A percentile compares a stretch with the other conserved stretches of the same genome.
Evolutionary conservation across 2,329 filamentous ascomycete species (phyloP).

Genomic region (Calonectria honghensis): DNA sequence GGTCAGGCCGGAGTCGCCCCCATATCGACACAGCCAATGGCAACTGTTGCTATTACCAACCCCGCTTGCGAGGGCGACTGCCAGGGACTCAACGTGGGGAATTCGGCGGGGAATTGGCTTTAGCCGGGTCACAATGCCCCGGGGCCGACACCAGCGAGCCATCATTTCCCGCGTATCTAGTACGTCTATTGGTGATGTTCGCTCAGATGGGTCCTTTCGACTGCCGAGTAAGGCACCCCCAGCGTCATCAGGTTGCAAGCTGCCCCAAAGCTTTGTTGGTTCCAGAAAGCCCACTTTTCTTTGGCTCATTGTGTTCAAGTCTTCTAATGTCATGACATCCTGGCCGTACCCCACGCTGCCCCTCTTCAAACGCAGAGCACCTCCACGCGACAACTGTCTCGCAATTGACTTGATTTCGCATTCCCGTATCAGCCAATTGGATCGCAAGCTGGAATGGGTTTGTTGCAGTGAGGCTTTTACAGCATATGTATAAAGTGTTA

Average conservation of each 20-base stretch:
- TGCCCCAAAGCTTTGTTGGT: background rate
- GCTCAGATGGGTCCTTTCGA: background rate
- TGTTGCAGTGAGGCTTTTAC: background rate
- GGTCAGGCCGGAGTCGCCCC: background rate
- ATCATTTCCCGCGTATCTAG: background rate
- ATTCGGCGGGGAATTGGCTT: background rate
- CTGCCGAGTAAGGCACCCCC: background rate
- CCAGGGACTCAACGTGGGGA: background rate
- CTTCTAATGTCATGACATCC: background rate
- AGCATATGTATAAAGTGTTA: background rate
- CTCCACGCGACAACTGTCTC: background rate
- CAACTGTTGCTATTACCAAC: background rate
- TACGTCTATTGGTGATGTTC: background rate
- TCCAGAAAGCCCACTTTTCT: background rate
- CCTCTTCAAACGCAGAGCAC: background rate
- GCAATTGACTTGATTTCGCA: background rate
- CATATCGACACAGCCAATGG: conserved; percentile 1
- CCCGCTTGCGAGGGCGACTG: background rate
- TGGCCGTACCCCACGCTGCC: background rate
- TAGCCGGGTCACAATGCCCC: background rate
- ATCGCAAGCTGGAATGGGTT: background rate
- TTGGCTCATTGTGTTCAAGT: background rate
- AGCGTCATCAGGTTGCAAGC: background rate
- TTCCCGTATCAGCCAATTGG: background rate
- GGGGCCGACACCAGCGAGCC: background rate